These are phyloP conservation scores for Phenoliferia sp. DNA, from an alignment of 1,284 basidiomycete genomes.

Conservation along the genomic window DNA sequence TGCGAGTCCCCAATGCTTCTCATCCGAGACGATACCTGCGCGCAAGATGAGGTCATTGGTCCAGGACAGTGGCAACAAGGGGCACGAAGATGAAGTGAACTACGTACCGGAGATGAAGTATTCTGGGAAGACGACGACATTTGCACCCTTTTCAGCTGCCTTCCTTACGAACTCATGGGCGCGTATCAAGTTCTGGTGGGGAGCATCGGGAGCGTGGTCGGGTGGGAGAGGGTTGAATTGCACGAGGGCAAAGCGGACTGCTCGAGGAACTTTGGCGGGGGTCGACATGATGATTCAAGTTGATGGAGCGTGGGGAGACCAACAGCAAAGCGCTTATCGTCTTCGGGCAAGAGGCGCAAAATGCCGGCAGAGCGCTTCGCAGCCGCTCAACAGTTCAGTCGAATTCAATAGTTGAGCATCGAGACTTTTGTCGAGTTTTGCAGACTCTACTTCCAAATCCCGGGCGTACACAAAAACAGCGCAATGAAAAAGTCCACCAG, in stretches of 20 bases:
- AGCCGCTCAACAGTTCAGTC: too few relatives aligned
- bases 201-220: neutral
- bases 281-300: neutral
- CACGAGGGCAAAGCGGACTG: conserved; percentile 14
- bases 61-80: neutral
- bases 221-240: conserved; percentile 19
- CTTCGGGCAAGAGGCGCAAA: too few relatives aligned
- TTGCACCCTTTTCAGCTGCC: conserved; percentile 11
- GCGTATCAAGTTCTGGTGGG: conserved; percentile 7
- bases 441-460: too few relatives aligned
- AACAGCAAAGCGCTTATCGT: too few relatives aligned
- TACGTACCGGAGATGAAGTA: conserved; percentile 17
- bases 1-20: conserved; percentile 16
- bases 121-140: conserved; percentile 20
- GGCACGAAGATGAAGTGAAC: too few relatives aligned
- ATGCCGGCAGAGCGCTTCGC: too few relatives aligned
- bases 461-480: too few relatives aligned
- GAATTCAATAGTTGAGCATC: too few relatives aligned
- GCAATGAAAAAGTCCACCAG: too few relatives aligned
- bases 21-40: conserved; percentile 29
- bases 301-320: too few relatives aligned
- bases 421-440: too few relatives aligned
- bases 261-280: neutral
- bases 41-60: neutral
- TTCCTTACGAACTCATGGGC: conserved; percentile 18